Evolutionary conservation across 768 basidiomycete genomes (phyloP).

Genomic region (Sporobolomyces phaffii): DNA sequence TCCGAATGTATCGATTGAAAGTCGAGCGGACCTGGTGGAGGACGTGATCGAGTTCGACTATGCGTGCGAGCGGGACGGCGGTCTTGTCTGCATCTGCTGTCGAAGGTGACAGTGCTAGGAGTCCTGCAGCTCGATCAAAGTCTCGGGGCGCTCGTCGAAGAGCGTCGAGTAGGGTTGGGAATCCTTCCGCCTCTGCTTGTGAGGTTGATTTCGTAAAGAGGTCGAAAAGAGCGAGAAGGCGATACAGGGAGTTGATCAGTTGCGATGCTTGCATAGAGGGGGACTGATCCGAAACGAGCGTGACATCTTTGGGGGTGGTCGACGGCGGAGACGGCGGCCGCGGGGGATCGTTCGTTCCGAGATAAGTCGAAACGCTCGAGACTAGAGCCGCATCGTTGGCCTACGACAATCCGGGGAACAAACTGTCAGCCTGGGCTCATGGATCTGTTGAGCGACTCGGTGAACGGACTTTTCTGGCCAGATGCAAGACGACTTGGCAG

Average conservation of each 20-base stretch:
- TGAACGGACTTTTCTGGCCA: slow-evolving; percentile 59
- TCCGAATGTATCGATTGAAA: not conserved
- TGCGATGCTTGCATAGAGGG: not conserved
- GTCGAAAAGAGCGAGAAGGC: slow-evolving; percentile 2
- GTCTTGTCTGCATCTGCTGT: not conserved
- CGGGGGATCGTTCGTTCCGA: slow-evolving; percentile 48
- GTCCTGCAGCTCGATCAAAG: not conserved
- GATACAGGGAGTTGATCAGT: not conserved
- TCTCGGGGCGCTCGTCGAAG: not conserved
- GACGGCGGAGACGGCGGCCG: slow-evolving; percentile 22
- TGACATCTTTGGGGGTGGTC: too few relatives aligned
- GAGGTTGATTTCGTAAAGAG: slow-evolving; percentile 10
- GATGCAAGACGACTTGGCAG: slow-evolving; percentile 66
- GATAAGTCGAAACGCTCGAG: slow-evolving; percentile 25
- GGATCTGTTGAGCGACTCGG: slow-evolving; percentile 47
- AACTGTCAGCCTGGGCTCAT: slow-evolving; percentile 48
- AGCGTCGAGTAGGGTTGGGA: not conserved
- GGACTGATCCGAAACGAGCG: too few relatives aligned
- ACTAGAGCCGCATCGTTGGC: slow-evolving; percentile 30
- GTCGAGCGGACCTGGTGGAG: slow-evolving; percentile 18
- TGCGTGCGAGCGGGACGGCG: not conserved
- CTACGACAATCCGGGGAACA: slow-evolving; percentile 45
- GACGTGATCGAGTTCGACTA: slow-evolving; percentile 21
- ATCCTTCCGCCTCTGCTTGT: not conserved
- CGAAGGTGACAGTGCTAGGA: not conserved